Conservation (phyloP, 2,329 filamentous ascomycete genomes). For the Diplodia seriata region DNA sequence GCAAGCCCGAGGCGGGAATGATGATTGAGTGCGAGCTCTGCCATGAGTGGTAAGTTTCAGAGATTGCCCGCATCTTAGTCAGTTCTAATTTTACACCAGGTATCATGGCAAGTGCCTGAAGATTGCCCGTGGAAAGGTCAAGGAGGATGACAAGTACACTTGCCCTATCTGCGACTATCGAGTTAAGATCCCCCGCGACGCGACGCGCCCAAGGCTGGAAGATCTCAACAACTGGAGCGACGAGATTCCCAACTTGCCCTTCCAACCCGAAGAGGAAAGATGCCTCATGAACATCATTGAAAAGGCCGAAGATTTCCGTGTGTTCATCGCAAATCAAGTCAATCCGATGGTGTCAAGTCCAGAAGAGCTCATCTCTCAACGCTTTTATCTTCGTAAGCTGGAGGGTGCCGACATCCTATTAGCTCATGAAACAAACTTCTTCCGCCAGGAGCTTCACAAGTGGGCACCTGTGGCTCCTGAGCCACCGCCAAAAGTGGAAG, state of each 20-base stretch:
- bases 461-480: conserved; percentile 90
- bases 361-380: conserved; percentile 85
- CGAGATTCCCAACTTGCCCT: conserved; percentile 80
- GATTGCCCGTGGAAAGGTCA: conserved; percentile 95
- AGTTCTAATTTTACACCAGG: conserved; percentile 57
- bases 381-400: conserved; percentile 96
- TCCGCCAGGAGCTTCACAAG: conserved; percentile 92
- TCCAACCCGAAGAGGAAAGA: conserved; percentile 95
- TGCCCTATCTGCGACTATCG: conserved; percentile 98
- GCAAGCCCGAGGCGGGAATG: conserved; percentile 91
- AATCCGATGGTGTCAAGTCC: conserved; percentile 81
- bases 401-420: conserved; percentile 95
- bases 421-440: conserved; percentile 94
- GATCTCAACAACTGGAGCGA: conserved; percentile 84
- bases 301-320: conserved; percentile 82
- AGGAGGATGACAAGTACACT: conserved; percentile 97
- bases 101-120: conserved; percentile 99
- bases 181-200: conserved; percentile 95
- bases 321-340: conserved; percentile 80
- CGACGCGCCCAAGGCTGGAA: conserved; percentile 91
- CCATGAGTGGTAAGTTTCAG: conserved; percentile 82
- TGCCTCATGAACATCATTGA: conserved; percentile 85
- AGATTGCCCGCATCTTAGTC: conserved; percentile 35
- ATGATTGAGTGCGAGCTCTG: conserved; percentile 99
- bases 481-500: conserved; percentile 82